Percentiles rank a stretch among this genome's conserved stretches.
Evolutionary conservation across 2,329 filamentous ascomycete species (phyloP).

Genomic region (Iodosphaeria phyllophila): DNA sequence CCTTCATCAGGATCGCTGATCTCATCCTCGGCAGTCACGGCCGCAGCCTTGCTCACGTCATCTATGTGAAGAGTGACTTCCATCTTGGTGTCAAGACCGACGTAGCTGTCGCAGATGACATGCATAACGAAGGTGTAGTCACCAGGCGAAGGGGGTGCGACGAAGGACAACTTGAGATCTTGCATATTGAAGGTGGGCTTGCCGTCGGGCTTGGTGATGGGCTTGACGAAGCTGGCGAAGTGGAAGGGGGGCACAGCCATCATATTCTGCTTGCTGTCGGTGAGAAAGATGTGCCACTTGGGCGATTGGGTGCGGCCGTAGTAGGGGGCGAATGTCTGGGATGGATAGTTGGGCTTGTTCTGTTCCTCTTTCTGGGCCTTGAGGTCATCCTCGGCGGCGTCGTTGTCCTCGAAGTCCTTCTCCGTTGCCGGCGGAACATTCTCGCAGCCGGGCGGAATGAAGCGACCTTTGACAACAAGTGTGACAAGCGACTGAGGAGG

Average conservation of each 20-base stretch:
- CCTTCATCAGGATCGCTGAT: slow-evolving; percentile 97
- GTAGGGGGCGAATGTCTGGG: slow-evolving; percentile 79
- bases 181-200: slow-evolving; percentile 89
- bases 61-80: slow-evolving; percentile 81
- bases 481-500: slow-evolving; percentile 85
- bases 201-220: slow-evolving; percentile 60
- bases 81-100: slow-evolving; percentile 84
- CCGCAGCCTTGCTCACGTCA: slow-evolving; percentile 67
- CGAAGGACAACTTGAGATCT: slow-evolving; percentile 93
- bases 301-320: slow-evolving; percentile 79
- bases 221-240: slow-evolving; percentile 85
- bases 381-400: slow-evolving; percentile 82
- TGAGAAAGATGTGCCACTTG: slow-evolving; percentile 85
- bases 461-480: slow-evolving; percentile 84
- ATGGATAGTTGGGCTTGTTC: slow-evolving; percentile 50
- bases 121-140: slow-evolving; percentile 93
- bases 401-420: slow-evolving; percentile 71
- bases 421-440: slow-evolving; percentile 59
- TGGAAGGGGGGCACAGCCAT: slow-evolving; percentile 93
- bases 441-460: slow-evolving; percentile 70
- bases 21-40: slow-evolving; percentile 73
- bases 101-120: slow-evolving; percentile 82
- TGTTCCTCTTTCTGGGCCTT: slow-evolving; percentile 51
- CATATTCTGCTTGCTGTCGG: slow-evolving; percentile 84
- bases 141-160: slow-evolving; percentile 78